A percentile compares a stretch with the other conserved stretches of the same genome.
These are phyloP conservation scores for Phylloporus arenicola DNA, from an alignment of 768 basidiomycete species.

Conservation along the genomic window DNA sequence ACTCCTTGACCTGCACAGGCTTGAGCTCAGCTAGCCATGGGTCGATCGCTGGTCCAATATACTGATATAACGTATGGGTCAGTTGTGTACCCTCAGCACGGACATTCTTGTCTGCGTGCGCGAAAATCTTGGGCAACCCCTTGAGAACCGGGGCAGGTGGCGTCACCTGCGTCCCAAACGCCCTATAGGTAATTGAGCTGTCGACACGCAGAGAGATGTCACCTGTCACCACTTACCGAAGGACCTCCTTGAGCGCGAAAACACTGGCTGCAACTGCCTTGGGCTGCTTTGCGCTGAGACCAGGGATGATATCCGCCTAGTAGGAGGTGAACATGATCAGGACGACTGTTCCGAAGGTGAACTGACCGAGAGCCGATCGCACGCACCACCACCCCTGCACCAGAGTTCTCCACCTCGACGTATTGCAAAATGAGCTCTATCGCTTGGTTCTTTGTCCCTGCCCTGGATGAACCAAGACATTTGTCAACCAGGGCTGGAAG, in stretches of 20 bases:
- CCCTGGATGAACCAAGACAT: constrained; percentile 85
- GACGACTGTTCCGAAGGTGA: constrained; percentile 17
- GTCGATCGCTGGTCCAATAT: constrained; percentile 78
- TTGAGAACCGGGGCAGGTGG: constrained; percentile 81
- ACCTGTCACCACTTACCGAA: constrained; percentile 51
- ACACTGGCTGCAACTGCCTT: constrained; percentile 85
- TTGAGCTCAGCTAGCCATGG: constrained; percentile 87
- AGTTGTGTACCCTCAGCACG: constrained; percentile 85
- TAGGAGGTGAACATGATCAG: constrained; percentile 25
- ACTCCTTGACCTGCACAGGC: constrained; percentile 93
- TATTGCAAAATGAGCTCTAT: constrained; percentile 84
- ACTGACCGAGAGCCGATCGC: constrained; percentile 22
- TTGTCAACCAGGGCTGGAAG: constrained; percentile 95
- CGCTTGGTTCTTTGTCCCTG: constrained; percentile 84
- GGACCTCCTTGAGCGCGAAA: constrained; percentile 71
- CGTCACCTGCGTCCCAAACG: constrained; percentile 72
- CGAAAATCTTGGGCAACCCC: constrained; percentile 85
- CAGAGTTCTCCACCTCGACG: constrained; percentile 89
- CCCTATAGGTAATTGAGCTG: constrained; percentile 36
- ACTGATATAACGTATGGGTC: constrained; percentile 73
- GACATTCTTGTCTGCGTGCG: constrained; percentile 92
- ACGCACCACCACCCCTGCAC: constrained; percentile 84
- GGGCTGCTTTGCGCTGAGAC: constrained; percentile 88
- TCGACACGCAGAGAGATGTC: not conserved
- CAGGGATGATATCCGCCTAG: constrained; percentile 76